Evolutionary conservation across 179 eudicot genomes (phyloP), one percentile per base, ranked within the genome.

Genomic region (Gypsophila paniculata): DNA sequence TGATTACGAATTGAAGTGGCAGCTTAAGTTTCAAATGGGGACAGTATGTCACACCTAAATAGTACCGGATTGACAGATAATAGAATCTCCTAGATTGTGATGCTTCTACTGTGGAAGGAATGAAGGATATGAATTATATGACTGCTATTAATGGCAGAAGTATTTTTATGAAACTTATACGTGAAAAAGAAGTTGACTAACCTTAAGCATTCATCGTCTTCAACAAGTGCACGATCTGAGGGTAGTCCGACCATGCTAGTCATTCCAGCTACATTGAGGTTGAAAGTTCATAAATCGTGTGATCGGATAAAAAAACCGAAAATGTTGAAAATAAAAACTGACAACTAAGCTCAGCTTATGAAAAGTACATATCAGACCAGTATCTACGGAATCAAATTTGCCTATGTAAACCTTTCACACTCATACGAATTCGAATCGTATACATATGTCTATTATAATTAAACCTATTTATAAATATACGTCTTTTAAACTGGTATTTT

Each of bases 181-280:
- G 68, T 26, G 17, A 17, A 19, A 15, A 57, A 59, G 15, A 73
- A 59, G 52, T 23, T 61, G 57, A 51, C 73, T 68, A 65, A 94
- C 99, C 99, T 86, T 72, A 77, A 68, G 81, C 99, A 94, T 81
- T 91, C 99, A 39, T 87, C 91, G 77, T 94, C 99, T 61, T 89
- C 91, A 38, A 83, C 87, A 18, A 94, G 91, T 22, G 97, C 88
- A 34, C 86, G 93, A 80, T 94, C 99, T 63, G 97, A 84, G 68
- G 99, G 96, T 69, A 94, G 97, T 73, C 99, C 99, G 57, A 91
- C 67, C 99, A 94, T 94, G 75, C 84, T 78, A 22, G 91, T 71
- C 91, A 89, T 93, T 55, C 85, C 90, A 77, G 75, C 96, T 89
- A 82, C 73, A 76, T 44, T 63, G 26, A 65, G 64, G 65, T 23